Conservation (phyloP, 495 filamentous ascomycete genomes). For the Trichoderma gamsii region DNA sequence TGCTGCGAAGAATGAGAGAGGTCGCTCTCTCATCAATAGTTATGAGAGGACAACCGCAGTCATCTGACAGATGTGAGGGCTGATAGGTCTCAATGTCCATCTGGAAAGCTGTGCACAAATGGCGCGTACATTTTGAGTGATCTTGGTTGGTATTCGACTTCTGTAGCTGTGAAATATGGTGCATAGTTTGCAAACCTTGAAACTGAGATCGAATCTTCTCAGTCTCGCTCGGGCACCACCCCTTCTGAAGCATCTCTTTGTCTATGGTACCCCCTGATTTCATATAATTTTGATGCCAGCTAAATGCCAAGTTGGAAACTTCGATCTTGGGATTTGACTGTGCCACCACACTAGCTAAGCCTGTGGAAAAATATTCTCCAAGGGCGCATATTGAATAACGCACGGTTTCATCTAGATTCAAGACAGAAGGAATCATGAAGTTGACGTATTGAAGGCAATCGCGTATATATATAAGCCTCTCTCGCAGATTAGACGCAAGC, state of each 20-base stretch:
- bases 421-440: neutral
- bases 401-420: neutral
- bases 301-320: neutral
- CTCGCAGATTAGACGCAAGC: neutral
- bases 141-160: neutral
- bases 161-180: neutral
- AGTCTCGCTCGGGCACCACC: neutral
- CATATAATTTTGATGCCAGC: neutral
- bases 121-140: neutral
- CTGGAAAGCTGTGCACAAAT: neutral
- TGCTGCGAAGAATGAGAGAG: neutral
- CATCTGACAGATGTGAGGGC: neutral
- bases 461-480: conserved; percentile 8
- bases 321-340: neutral
- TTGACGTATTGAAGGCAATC: neutral
- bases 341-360: neutral
- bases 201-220: conserved; percentile 6
- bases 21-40: neutral
- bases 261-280: neutral
- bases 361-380: neutral
- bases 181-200: neutral
- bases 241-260: neutral
- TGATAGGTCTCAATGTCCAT: conserved; percentile 6
- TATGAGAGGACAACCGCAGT: neutral
- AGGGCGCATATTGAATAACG: conserved; percentile 4